Conservation (phyloP, 495 filamentous ascomycete species). For the Bacidia rubella region DNA sequence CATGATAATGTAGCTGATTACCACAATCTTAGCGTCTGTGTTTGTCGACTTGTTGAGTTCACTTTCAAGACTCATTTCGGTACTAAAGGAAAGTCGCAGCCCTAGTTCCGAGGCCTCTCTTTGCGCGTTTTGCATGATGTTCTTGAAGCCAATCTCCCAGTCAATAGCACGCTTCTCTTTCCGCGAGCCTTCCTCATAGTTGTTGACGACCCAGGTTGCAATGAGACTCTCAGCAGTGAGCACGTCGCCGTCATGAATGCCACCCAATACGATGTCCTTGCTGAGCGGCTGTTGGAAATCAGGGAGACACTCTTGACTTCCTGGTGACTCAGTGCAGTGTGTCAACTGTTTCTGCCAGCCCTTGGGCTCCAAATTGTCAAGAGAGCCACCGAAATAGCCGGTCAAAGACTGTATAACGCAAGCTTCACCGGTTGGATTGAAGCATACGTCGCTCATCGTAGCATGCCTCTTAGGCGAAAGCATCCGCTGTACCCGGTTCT, state of each 20-base stretch:
- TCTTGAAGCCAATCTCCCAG: conserved; percentile 70
- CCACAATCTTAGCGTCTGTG: conserved; percentile 92
- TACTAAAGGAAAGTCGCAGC: conserved; percentile 80
- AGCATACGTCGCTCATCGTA: conserved; percentile 73
- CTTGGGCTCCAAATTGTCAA: conserved; percentile 43
- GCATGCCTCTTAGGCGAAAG: conserved; percentile 49
- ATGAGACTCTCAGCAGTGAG: conserved; percentile 67
- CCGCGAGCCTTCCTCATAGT: conserved; percentile 56
- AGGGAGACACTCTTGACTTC: conserved; percentile 59
- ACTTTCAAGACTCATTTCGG: conserved; percentile 83
- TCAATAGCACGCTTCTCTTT: conserved; percentile 63
- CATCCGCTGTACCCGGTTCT: conserved; percentile 54
- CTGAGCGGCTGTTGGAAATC: conserved; percentile 75
- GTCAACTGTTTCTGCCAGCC: conserved; percentile 57
- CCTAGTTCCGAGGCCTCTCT: conserved; percentile 66
- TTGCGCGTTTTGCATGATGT: conserved; percentile 56
- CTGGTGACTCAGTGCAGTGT: conserved; percentile 62
- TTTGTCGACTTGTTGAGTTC: conserved; percentile 94
- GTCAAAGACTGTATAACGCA: conserved; percentile 89
- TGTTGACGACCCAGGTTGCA: conserved; percentile 92
- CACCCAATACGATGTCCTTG: conserved; percentile 75
- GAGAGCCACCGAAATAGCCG: conserved; percentile 65
- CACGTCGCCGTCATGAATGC: conserved; percentile 55
- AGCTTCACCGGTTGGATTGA: conserved; percentile 77
- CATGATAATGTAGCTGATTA: conserved; percentile 97